Evolutionary conservation across 352 stramenopile genomes (phyloP), one percentile per base, ranked within the genome.

Genomic region (Globisporangium parvum): DNA sequence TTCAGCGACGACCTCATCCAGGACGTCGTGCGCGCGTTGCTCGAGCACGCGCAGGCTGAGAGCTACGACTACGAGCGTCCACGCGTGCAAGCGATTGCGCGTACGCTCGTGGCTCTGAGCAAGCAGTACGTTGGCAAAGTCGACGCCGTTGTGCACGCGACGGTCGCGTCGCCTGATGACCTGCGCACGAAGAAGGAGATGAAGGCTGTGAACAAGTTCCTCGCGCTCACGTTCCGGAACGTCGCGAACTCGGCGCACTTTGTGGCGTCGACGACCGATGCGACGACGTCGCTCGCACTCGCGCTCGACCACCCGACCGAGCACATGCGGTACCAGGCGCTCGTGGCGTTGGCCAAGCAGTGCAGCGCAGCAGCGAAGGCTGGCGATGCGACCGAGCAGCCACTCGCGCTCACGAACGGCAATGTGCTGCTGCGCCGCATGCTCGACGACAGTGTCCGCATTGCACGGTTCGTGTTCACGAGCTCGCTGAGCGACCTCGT

Each of bases 221-320:
- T 93, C 14, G 69, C 71, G 20, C 66, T 70, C 26, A 90, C 83
- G 26, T 91, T 93, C 57, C 63, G 75, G 20, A 77, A 79, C 40
- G 67, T 93, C 9, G 69, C 83, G 4, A 88, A 90, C 59, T 91
- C 83, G 50, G 77, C 83, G 10, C 80, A 89, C 55, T 93, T 91
- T 62, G 57, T 93, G 51, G 78, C 80, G 14, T 79, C 73, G 1
- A 69, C 62, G 31, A 70, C 66, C 6, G 71, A 87, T 48, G 77
- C 77, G n/a, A 84, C 73, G 55, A 93, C 80, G 28, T 92, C 83
- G 8, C 56, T 95, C 8, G 72, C 83, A 6, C 67, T 93, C 5
- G 82, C 85, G 14, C 60, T 95, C 17, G 85, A 95, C 56, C 83
- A 93, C 52, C 75, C 81, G 46, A 91, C 69, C 10, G 82, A 86